Evolutionary conservation across 495 filamentous ascomycete species (phyloP).

Genomic region (Thozetella sp.): DNA sequence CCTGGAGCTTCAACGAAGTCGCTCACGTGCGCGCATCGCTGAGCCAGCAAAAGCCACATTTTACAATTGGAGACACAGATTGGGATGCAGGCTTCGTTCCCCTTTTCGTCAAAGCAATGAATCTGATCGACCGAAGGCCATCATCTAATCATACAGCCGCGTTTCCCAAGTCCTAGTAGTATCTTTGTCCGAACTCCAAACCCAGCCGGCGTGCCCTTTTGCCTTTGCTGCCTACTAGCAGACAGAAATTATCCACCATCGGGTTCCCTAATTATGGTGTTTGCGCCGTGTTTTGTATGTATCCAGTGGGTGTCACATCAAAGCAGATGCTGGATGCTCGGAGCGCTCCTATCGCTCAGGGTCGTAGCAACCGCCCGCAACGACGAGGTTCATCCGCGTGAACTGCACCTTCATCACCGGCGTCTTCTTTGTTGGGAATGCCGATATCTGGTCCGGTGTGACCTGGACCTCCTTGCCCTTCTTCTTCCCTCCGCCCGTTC

Average conservation of each 20-base stretch:
- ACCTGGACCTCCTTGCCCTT: constrained; percentile 89
- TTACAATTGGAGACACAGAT: too few relatives aligned
- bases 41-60: too few relatives aligned
- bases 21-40: too few relatives aligned
- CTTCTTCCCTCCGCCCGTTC: constrained; percentile 61
- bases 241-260: not conserved
- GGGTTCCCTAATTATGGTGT: too few relatives aligned
- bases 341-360: constrained; percentile 32
- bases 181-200: constrained; percentile 1
- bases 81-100: too few relatives aligned
- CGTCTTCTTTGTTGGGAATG: constrained; percentile 93
- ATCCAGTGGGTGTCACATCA: not conserved
- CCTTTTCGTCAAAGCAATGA: too few relatives aligned
- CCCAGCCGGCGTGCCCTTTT: not conserved
- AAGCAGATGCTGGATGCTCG: constrained; percentile 3
- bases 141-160: not conserved
- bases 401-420: constrained; percentile 93
- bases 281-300: not conserved
- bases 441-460: constrained; percentile 88
- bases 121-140: too few relatives aligned
- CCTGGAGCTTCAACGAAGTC: too few relatives aligned
- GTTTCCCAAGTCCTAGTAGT: not conserved
- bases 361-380: constrained; percentile 83
- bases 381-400: constrained; percentile 87
- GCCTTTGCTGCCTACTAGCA: not conserved